Evolutionary conservation across 495 filamentous ascomycete genomes (phyloP).

Genomic region (Penicillium cataractarum): DNA sequence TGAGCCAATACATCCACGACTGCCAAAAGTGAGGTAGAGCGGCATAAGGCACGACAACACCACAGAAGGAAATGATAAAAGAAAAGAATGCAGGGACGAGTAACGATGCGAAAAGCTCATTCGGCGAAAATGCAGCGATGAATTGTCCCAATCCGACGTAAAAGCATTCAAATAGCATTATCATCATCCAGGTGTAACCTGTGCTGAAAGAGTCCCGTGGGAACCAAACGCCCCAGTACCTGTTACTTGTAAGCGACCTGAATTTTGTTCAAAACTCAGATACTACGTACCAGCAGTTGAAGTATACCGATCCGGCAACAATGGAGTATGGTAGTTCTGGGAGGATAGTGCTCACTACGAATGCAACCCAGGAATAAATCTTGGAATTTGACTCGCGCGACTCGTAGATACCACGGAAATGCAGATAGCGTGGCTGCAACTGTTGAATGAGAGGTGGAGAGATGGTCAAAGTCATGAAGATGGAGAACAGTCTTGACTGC

Average conservation of each 20-base stretch:
- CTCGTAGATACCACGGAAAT: constrained; percentile 51
- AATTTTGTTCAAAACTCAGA: neutral
- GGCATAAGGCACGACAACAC: constrained; percentile 61
- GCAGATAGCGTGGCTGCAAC: constrained; percentile 51
- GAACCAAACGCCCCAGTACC: constrained; percentile 59
- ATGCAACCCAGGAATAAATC: constrained; percentile 57
- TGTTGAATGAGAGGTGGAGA: constrained; percentile 66
- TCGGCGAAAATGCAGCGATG: constrained; percentile 74
- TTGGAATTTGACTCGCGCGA: constrained; percentile 54
- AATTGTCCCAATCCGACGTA: constrained; percentile 76
- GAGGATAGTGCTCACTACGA: constrained; percentile 50
- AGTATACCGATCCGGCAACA: constrained; percentile 55
- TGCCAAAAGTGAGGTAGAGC: constrained; percentile 62
- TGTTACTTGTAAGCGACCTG: constrained; percentile 12
- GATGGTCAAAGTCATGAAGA: constrained; percentile 74
- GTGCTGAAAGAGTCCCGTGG: constrained; percentile 55
- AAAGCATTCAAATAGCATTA: constrained; percentile 72
- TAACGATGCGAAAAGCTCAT: constrained; percentile 70
- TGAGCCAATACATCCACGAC: constrained; percentile 71
- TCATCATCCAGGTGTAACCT: constrained; percentile 59
- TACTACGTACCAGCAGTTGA: constrained; percentile 58
- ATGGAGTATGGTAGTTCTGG: constrained; percentile 58
- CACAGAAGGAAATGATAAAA: constrained; percentile 65
- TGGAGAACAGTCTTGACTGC: constrained; percentile 67
- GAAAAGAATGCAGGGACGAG: constrained; percentile 69